Conservation (phyloP, 176 grass and related monocot genomes). For the Neostapfia colusana region DNA sequence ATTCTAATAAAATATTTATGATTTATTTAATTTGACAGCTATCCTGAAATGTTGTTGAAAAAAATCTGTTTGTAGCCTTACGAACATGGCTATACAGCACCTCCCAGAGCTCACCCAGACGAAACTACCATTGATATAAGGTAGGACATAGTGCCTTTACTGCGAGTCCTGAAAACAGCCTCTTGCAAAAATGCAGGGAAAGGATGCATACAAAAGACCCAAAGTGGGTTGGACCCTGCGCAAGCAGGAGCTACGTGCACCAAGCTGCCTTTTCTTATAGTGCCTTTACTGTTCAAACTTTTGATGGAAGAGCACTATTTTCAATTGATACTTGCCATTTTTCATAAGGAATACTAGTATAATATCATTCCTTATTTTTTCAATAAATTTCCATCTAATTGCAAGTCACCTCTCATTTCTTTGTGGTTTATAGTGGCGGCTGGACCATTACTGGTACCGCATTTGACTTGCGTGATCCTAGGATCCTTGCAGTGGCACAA, state of each 20-base stretch:
- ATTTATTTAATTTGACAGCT: background rate
- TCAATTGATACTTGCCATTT: background rate
- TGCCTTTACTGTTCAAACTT: conserved; percentile 21
- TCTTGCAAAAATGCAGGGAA: no score
- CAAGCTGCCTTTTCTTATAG: no score
- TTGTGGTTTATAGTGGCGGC: conserved; percentile 46
- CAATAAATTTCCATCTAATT: conserved; percentile 9
- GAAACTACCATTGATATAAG: conserved; percentile 94
- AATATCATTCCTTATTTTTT: background rate
- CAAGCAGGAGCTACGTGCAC: no score
- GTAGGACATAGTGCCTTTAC: conserved; percentile 37
- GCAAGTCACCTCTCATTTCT: conserved; percentile 26
- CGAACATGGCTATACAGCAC: conserved; percentile 78
- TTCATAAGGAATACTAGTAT: background rate
- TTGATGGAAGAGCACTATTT: background rate
- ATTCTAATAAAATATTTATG: conserved; percentile 2
- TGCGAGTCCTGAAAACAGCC: no score
- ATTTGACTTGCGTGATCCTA: conserved; percentile 65
- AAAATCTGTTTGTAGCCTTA: conserved; percentile 58
- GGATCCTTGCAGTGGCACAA: conserved; percentile 70
- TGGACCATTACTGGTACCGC: conserved; percentile 67
- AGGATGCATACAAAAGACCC: no score
- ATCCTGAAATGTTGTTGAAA: conserved; percentile 38
- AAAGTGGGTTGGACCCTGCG: no score
- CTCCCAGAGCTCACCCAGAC: conserved; percentile 67